Evolutionary conservation across 2,329 filamentous ascomycete genomes (phyloP).

Genomic region (Colletotrichum camelliae): DNA sequence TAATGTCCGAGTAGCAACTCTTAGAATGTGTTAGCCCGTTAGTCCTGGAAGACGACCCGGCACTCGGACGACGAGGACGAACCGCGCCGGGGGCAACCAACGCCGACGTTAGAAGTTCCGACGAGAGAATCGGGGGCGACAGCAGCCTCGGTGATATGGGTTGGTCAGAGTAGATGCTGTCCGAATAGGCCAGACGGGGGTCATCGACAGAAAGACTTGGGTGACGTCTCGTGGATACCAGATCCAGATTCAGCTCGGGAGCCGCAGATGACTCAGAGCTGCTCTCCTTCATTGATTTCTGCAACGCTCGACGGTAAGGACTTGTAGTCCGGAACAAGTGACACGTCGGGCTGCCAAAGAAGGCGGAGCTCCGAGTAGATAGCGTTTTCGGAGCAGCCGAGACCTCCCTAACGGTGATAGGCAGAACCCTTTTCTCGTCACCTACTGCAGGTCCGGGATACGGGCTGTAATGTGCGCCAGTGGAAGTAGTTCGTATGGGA

Average conservation of each 20-base stretch:
- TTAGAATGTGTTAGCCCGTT: background rate
- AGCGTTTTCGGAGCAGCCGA: constrained; percentile 31
- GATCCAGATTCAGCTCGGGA: constrained; percentile 37
- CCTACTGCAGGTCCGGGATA: background rate
- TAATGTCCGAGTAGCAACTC: background rate
- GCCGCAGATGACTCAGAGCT: background rate
- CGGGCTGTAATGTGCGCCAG: background rate
- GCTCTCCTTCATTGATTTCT: constrained; percentile 46
- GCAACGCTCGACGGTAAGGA: constrained; percentile 59
- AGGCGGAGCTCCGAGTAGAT: constrained; percentile 50
- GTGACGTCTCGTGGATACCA: constrained; percentile 39
- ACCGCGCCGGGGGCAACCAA: background rate
- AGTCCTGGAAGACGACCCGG: no score
- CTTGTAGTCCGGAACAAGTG: constrained; percentile 60
- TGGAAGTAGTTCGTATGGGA: background rate
- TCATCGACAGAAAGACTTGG: constrained; percentile 47
- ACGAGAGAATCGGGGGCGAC: background rate
- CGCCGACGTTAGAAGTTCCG: background rate
- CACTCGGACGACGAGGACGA: background rate
- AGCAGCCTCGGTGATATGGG: background rate
- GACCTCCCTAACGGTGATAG: background rate
- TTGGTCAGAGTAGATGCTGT: constrained; percentile 54
- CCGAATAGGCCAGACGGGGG: constrained; percentile 43
- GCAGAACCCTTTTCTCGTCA: background rate
- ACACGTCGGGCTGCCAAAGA: constrained; percentile 56